A percentile compares a stretch with the other conserved stretches of the same genome.
These are phyloP conservation scores for Ricinus communis DNA, from an alignment of 345 rosid genomes.

Conservation along the genomic window DNA sequence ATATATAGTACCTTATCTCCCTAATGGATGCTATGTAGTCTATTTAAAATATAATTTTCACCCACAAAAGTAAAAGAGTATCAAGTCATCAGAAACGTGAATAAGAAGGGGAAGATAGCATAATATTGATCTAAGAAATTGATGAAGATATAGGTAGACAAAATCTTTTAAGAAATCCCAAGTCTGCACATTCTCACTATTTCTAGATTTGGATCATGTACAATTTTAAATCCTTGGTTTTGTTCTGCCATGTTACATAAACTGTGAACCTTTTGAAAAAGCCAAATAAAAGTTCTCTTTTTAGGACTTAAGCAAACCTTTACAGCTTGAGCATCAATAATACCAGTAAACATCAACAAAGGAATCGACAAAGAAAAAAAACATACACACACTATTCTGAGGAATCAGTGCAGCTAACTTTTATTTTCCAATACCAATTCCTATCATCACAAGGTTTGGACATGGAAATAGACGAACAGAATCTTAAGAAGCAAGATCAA, in stretches of 20 bases:
- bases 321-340: background rate
- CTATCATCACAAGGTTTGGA: too few relatives aligned
- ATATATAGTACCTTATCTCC: too few relatives aligned
- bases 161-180: background rate
- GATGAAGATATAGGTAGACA: background rate
- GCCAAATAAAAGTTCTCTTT: background rate
- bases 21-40: too few relatives aligned
- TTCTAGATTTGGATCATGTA: too few relatives aligned
- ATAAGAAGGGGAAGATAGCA: background rate
- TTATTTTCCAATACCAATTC: too few relatives aligned
- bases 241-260: background rate
- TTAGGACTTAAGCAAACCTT: background rate
- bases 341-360: background rate
- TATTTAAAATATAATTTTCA: too few relatives aligned
- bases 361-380: background rate
- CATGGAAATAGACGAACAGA: too few relatives aligned
- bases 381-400: background rate
- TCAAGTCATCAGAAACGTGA: background rate
- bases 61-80: too few relatives aligned
- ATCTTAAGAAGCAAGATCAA: too few relatives aligned
- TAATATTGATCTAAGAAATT: background rate
- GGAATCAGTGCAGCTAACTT: slow-evolving; percentile 4
- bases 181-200: background rate
- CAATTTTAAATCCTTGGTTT: background rate
- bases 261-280: background rate